phyloP scores from a whole-genome alignment of 164 flowering plant species.

The Macadamia tetraphylla region DNA sequence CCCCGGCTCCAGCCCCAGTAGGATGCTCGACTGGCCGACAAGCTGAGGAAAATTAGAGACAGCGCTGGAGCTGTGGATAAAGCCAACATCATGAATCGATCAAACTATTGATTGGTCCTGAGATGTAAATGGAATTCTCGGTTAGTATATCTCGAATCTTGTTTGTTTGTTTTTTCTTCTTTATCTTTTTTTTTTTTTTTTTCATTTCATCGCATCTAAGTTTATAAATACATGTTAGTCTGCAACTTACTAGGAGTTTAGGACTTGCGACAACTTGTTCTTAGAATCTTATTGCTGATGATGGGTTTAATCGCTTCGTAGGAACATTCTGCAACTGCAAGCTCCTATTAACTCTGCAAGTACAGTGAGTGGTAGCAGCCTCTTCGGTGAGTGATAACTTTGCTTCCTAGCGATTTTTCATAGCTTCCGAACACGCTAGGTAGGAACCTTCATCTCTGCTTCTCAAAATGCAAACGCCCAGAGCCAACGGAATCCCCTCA shows the following conservation, averaged over 20 bases:
- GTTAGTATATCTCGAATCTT: background rate
- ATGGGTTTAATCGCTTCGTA: slow-evolving; percentile 12
- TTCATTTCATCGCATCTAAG: background rate
- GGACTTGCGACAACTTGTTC: too few relatives aligned
- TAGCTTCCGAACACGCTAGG: background rate
- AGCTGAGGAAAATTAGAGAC: too few relatives aligned
- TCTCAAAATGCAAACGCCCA: too few relatives aligned
- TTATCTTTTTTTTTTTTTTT: background rate
- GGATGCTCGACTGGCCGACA: too few relatives aligned
- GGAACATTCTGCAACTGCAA: slow-evolving; percentile 24
- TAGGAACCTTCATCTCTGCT: too few relatives aligned
- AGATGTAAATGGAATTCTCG: background rate
- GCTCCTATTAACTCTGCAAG: slow-evolving; percentile 33
- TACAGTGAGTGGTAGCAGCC: slow-evolving; percentile 22
- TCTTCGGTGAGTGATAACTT: slow-evolving; percentile 29
- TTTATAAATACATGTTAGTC: background rate
- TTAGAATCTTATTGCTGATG: background rate
- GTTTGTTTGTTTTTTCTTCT: background rate
- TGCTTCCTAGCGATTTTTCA: background rate
- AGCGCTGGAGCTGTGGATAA: too few relatives aligned
- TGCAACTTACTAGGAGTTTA: background rate
- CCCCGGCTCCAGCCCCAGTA: too few relatives aligned
- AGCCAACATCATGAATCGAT: background rate
- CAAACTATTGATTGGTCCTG: background rate
- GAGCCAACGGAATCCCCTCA: too few relatives aligned